A percentile compares a stretch with the other conserved stretches of the same genome.
These are phyloP conservation scores for Pascua sp. DNA, from an alignment of 1,284 basidiomycete species.

Conservation along the genomic window DNA sequence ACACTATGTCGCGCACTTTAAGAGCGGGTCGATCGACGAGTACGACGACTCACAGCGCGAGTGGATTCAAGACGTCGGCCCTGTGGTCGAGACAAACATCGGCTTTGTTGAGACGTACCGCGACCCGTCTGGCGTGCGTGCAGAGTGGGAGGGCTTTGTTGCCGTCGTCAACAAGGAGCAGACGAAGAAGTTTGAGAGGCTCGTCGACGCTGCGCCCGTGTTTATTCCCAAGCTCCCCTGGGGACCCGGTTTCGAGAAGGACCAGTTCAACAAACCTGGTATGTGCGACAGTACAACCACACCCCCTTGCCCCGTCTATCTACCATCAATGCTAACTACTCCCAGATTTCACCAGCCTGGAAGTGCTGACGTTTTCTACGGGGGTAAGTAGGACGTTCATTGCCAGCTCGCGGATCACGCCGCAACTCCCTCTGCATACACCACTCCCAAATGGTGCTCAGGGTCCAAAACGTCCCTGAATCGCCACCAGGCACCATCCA, in stretches of 20 bases:
- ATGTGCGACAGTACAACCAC: too few species aligned
- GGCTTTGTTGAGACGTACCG: conserved; percentile 56
- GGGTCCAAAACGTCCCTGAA: neutral
- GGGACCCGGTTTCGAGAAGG: conserved; percentile 71
- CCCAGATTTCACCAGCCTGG: conserved; percentile 65
- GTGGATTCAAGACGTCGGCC: conserved; percentile 81
- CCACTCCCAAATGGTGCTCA: neutral
- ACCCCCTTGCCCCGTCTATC: too few species aligned
- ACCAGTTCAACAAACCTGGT: conserved; percentile 61
- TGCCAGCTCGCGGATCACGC: too few species aligned
- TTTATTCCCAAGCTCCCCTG: conserved; percentile 76
- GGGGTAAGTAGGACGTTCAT: conserved; percentile 3
- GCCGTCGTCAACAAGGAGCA: conserved; percentile 79
- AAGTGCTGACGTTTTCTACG: conserved; percentile 21
- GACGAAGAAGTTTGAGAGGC: conserved; percentile 70
- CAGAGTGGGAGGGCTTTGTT: conserved; percentile 87
- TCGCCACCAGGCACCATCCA: too few species aligned
- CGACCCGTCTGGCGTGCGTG: conserved; percentile 59
- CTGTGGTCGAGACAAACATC: conserved; percentile 60
- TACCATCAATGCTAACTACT: too few species aligned
- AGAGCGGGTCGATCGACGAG: conserved; percentile 68
- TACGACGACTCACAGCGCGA: conserved; percentile 70
- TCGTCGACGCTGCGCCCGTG: conserved; percentile 69
- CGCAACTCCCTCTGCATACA: too few species aligned
- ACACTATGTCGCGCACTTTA: conserved; percentile 73